Base-by-base conservation (phyloP, 371 early-diverging fungal genomes). In the Lichtheimia corymbifera region DNA sequence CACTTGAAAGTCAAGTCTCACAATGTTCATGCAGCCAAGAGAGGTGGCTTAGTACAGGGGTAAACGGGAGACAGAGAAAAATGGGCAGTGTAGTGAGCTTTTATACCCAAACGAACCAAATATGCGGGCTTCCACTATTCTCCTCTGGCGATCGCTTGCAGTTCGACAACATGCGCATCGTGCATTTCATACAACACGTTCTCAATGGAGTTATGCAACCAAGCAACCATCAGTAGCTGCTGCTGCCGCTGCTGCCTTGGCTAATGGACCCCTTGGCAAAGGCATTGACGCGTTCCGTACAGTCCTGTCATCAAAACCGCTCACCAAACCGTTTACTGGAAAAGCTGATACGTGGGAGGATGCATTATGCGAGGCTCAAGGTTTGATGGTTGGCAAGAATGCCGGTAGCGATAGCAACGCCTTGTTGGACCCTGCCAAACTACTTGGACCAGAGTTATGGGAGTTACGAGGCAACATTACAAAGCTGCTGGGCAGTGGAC, bases 401-500 rank as follows among this genome's bases (percentile, higher is more conserved):
- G 2, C 47, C 2, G 35, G 9, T 35, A 30, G 25, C 18, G 64
- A 65, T 13, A 76, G 66, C 6, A 74, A 76, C 6, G 73, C 71
- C 3, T 55, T 79, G 14, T 74, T 88, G 20, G 83, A 88, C 60
- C 79, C 84, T 7, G 74, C 73, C 52, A 72, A 90, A 44, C 73
- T 93, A 7, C 78, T 93, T 1, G 93, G 92, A 12, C 69, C 79
- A 0, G 92, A 97, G 72, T 66, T 97, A 50, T 79, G 85, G 55
- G 86, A 92, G 50, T 82, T 97, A 25, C 94, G 92, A 42, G 82
- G 84, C 55, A 95, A 96, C 66, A 91, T 97, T 45, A 77, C 86
- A 15, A 79, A 83, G 41, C 77, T 97, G 14, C 64, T 96, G 40
- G 92, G 91, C 18, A 83, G 86, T 58, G 90, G 88, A 14, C 94